Evolutionary conservation across 148 eudicot species (phyloP).

Genomic region (Nepenthes gracilis): DNA sequence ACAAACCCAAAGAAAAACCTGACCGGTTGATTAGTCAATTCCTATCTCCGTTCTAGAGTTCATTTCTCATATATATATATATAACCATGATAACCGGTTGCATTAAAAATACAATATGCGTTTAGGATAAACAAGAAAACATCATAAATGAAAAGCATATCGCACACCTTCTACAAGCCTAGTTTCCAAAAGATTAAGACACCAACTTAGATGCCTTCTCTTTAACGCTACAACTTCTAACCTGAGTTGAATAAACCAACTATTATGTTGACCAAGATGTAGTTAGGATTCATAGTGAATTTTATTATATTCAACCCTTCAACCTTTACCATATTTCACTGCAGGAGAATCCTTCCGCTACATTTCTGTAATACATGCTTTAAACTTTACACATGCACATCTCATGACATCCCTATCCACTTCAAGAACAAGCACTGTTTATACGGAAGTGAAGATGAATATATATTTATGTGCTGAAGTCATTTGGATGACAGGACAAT

Average conservation of each 20-base stretch:
- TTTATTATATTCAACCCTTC: conserved; percentile 28
- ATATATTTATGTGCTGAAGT: too few relatives aligned
- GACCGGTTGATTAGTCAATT: conserved; percentile 63
- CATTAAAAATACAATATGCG: too few relatives aligned
- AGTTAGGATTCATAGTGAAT: conserved; percentile 8
- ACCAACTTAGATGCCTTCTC: conserved; percentile 72
- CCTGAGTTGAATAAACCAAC: conserved; percentile 92
- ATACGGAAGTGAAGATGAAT: conserved; percentile 3
- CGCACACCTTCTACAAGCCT: conserved; percentile 81
- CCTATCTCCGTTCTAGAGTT: conserved; percentile 60
- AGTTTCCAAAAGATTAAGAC: conserved; percentile 97
- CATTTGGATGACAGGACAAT: too few relatives aligned
- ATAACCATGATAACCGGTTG: conserved; percentile 6
- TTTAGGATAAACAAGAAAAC: too few relatives aligned
- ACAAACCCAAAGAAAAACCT: conserved; percentile 68
- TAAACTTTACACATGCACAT: conserved; percentile 91
- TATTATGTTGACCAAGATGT: conserved; percentile 93
- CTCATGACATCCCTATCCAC: conserved; percentile 79
- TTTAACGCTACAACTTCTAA: conserved; percentile 62
- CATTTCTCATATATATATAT: conserved; percentile 82
- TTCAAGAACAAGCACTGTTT: conserved; percentile 66
- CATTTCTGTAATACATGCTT: conserved; percentile 94
- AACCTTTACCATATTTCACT: conserved; percentile 52
- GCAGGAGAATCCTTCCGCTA: conserved; percentile 59
- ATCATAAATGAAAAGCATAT: conserved; percentile 4